Base-by-base conservation (phyloP, 805 yeast species). In the Saccharomycopsis sp. region DNA sequence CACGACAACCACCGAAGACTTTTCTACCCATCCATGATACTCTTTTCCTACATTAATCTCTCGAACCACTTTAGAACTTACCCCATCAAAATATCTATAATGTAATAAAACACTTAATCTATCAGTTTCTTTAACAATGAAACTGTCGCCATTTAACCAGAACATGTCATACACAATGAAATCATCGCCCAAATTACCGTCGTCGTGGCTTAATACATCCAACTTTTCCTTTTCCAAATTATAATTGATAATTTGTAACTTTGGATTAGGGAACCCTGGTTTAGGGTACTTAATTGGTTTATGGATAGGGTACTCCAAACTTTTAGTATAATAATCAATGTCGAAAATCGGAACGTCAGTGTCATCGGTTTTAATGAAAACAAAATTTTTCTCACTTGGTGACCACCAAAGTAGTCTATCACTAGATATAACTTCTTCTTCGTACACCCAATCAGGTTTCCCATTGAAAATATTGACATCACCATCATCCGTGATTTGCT, bases 381-480 rank as follows among this genome's bases (percentile, higher is more conserved):
- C 72, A 36, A 88, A 58, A 54, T 68, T 71, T n/a, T 72, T 64
- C 9, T 90, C 88, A 34, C 68, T 61, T 6, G 85, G 85, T 4
- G 95, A 81, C 96, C 96, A 88, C 95, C 95, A 87, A 39, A 86
- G 53, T 0, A 89, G 85, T 19, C 71, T 63, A 54, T 81, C 87
- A 20, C 75, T 72, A 28, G 75, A 77, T 43, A 84, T 71, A 1
- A 87, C 93, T 61, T 87, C 96, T 54, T 87, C 96, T 57, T 88
- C 96, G 54, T 87, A 87, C 5, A 86, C 94, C 96, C 96, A 87
- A 58, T 87, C 96, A 0, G 96, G 94, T 50, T 81, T 80, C 2
- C 96, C 96, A 58, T 88, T 83, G 63, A 87, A 86, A 5, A 85
- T 67, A 51, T 76, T 71, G 1, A 67, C 71, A 27, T 79, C 78